Evolutionary conservation across 257 asterid species (phyloP).

Genomic region (Solanum pinnatisectum): DNA sequence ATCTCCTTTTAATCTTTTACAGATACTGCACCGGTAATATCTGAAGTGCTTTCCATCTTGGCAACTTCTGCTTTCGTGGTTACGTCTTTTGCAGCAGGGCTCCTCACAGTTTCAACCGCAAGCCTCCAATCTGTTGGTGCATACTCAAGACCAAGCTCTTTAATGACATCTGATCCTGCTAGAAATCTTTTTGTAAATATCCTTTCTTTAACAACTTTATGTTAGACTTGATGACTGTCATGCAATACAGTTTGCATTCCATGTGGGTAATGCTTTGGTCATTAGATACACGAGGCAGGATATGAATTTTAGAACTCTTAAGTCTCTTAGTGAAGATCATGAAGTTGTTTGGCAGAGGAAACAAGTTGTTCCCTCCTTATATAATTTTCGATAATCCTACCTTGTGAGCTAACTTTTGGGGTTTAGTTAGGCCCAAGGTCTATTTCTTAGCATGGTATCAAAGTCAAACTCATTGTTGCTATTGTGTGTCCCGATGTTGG

Average conservation of each 20-base stretch:
- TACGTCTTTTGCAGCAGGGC: constrained; percentile 58
- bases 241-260: background rate
- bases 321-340: background rate
- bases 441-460: background rate
- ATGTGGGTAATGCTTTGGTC: background rate
- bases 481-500: background rate
- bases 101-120: constrained; percentile 73
- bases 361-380: background rate
- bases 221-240: background rate
- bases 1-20: constrained; percentile 6
- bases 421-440: background rate
- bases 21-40: constrained; percentile 68
- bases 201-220: constrained; percentile 4
- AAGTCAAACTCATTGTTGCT: background rate
- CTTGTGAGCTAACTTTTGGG: background rate
- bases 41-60: constrained; percentile 52
- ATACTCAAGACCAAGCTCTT: constrained; percentile 41
- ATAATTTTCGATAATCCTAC: background rate
- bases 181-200: constrained; percentile 71
- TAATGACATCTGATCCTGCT: constrained; percentile 51
- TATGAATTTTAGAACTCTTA: background rate
- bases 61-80: constrained; percentile 59
- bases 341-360: background rate
- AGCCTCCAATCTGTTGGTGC: constrained; percentile 68
- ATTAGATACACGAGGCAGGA: background rate